These are phyloP conservation scores for Madurella fahalii DNA, from an alignment of 2,329 filamentous ascomycete species.

Conservation along the genomic window DNA sequence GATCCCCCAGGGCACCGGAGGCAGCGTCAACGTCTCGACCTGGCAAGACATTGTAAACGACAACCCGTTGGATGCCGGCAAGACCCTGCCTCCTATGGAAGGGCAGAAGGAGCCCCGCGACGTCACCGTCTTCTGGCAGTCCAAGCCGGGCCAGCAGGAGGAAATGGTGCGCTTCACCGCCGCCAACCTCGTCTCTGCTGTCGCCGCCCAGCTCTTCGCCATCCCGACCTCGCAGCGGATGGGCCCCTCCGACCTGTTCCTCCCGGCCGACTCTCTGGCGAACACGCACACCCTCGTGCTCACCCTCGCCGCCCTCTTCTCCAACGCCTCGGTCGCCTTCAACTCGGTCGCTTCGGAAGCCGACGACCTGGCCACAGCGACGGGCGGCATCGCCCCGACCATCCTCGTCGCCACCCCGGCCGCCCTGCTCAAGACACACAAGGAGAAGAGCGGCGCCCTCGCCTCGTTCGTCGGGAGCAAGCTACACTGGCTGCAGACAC, in stretches of 20 bases:
- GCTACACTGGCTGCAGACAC: slow-evolving; percentile 68
- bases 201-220: slow-evolving; percentile 71
- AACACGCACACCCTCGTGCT: slow-evolving; percentile 75
- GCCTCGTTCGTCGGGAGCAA: slow-evolving; percentile 61
- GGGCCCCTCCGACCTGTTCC: slow-evolving; percentile 70
- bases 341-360: slow-evolving; percentile 78
- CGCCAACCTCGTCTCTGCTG: slow-evolving; percentile 78
- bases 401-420: slow-evolving; percentile 74
- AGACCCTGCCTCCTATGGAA: slow-evolving; percentile 61
- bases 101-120: slow-evolving; percentile 51
- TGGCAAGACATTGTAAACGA: slow-evolving; percentile 89
- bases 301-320: slow-evolving; percentile 77
- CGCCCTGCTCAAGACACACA: slow-evolving; percentile 65
- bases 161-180: slow-evolving; percentile 82
- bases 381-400: slow-evolving; percentile 72
- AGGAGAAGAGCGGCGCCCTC: slow-evolving; percentile 55
- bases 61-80: slow-evolving; percentile 52
- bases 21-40: slow-evolving; percentile 75
- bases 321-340: slow-evolving; percentile 78
- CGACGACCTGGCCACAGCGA: slow-evolving; percentile 68
- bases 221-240: slow-evolving; percentile 73
- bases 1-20: slow-evolving; percentile 70
- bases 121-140: slow-evolving; percentile 65
- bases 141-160: slow-evolving; percentile 46
- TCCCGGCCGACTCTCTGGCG: slow-evolving; percentile 77